Percentiles rank a stretch among this genome's conserved stretches.
Conservation (phyloP, 805 yeast genomes). For the Brettanomyces sp. region DNA sequence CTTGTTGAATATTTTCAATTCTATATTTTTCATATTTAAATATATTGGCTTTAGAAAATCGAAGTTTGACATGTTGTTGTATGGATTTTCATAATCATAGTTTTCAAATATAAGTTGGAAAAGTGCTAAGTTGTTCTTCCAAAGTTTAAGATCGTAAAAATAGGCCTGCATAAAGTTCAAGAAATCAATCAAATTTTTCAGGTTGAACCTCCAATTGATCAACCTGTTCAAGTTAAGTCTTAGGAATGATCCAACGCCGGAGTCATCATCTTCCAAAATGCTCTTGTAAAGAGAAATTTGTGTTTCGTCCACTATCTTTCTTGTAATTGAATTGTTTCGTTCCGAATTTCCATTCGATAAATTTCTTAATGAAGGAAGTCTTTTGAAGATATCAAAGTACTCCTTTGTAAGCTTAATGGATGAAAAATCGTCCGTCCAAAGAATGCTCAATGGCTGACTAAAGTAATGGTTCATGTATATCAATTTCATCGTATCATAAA, state of each 20-base stretch:
- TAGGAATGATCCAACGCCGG: slow-evolving; percentile 13
- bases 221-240: slow-evolving; percentile 18
- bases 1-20: slow-evolving; percentile 7
- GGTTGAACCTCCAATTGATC: slow-evolving; percentile 22
- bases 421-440: slow-evolving; percentile 23
- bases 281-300: slow-evolving; percentile 12
- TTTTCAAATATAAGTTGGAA: slow-evolving; percentile 18
- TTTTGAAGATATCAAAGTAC: slow-evolving; percentile 19
- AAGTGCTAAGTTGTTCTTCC: slow-evolving; percentile 22
- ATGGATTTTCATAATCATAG: slow-evolving; percentile 6
- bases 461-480: slow-evolving; percentile 26
- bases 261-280: slow-evolving; percentile 13
- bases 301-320: background rate
- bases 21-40: slow-evolving; percentile 5
- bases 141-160: slow-evolving; percentile 13
- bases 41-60: slow-evolving; percentile 18
- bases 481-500: slow-evolving; percentile 22
- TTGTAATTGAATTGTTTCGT: background rate
- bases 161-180: slow-evolving; percentile 19
- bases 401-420: slow-evolving; percentile 13
- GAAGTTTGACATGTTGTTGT: slow-evolving; percentile 7
- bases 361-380: slow-evolving; percentile 22
- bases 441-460: slow-evolving; percentile 24
- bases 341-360: slow-evolving; percentile 5
- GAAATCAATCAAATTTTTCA: slow-evolving; percentile 20